These are phyloP conservation scores for Sambucus nigra DNA, from an alignment of 129 eudicot species.

Conservation along the genomic window DNA sequence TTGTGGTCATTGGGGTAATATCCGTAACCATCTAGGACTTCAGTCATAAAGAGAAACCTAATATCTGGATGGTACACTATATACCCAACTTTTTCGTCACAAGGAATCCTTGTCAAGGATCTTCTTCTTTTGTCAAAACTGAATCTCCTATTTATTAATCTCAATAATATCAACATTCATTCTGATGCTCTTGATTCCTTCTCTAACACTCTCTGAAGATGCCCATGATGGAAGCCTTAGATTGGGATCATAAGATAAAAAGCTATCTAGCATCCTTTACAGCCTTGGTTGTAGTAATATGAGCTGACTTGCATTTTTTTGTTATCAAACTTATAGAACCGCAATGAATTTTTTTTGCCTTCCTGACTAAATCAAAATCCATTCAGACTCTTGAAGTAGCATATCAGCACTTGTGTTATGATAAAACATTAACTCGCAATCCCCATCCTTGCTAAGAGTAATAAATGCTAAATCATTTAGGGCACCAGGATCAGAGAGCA, in stretches of 20 bases:
- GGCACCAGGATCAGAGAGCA: constrained; percentile 98
- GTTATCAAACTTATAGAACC: constrained; percentile 97
- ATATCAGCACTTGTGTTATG: constrained; percentile 97
- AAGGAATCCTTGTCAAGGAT: too few relatives aligned
- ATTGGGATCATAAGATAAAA: constrained; percentile 92
- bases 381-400: constrained; percentile 74
- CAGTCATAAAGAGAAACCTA: constrained; percentile 86
- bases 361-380: constrained; percentile 61
- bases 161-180: constrained; percentile 88
- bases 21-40: constrained; percentile 93
- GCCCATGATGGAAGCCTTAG: constrained; percentile 98
- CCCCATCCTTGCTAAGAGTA: constrained; percentile 72
- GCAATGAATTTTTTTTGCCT: constrained; percentile 94
- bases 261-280: constrained; percentile 93
- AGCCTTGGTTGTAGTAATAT: constrained; percentile 85
- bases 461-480: constrained; percentile 94
- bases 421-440: constrained; percentile 95
- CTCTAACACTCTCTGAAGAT: constrained; percentile 85
- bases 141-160: constrained; percentile 91
- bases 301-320: constrained; percentile 95
- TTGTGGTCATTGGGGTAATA: constrained; percentile 93
- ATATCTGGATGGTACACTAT: constrained; percentile 80
- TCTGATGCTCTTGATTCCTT: constrained; percentile 97
- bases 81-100: constrained; percentile 79
- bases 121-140: constrained; percentile 83